Evolutionary conservation across 1,284 basidiomycete species (phyloP).

Genomic region (Agroathelia rolfsii): DNA sequence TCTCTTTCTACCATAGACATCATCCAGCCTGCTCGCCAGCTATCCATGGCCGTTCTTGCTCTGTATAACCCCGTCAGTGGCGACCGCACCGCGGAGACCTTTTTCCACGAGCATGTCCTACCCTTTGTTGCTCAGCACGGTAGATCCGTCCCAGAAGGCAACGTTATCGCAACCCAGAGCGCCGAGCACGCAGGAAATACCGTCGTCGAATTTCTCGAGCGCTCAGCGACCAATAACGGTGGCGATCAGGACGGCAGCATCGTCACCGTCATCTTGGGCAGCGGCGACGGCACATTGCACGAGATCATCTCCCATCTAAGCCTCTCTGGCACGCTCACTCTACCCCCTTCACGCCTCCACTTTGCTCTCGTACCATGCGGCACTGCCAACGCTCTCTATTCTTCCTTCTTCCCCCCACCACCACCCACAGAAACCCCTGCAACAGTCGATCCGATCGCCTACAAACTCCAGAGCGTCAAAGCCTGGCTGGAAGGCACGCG

Average conservation of each 20-base stretch:
- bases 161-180: conserved; percentile 39
- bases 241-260: conserved; percentile 14
- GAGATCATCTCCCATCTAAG: conserved; percentile 66
- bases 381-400: conserved; percentile 92
- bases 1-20: too few relatives aligned
- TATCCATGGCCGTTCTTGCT: conserved; percentile 13
- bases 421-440: conserved; percentile 14
- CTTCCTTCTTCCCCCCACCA: conserved; percentile 43
- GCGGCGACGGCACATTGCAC: conserved; percentile 87
- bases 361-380: conserved; percentile 69
- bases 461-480: conserved; percentile 46
- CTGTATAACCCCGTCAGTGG: conserved; percentile 40
- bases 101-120: conserved; percentile 52
- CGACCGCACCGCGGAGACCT: conserved; percentile 26
- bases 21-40: too few relatives aligned
- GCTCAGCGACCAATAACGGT: too few relatives aligned
- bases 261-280: conserved; percentile 53
- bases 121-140: conserved; percentile 46
- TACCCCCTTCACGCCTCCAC: conserved; percentile 18
- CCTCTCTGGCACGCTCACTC: conserved; percentile 17
- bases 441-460: conserved; percentile 23
- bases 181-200: conserved; percentile 51
- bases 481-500: conserved; percentile 29
- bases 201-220: conserved; percentile 32
- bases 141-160: conserved; percentile 27